These are phyloP conservation scores for Mucor mucedo DNA, from an alignment of 371 early-diverging fungal genomes.

Conservation along the genomic window DNA sequence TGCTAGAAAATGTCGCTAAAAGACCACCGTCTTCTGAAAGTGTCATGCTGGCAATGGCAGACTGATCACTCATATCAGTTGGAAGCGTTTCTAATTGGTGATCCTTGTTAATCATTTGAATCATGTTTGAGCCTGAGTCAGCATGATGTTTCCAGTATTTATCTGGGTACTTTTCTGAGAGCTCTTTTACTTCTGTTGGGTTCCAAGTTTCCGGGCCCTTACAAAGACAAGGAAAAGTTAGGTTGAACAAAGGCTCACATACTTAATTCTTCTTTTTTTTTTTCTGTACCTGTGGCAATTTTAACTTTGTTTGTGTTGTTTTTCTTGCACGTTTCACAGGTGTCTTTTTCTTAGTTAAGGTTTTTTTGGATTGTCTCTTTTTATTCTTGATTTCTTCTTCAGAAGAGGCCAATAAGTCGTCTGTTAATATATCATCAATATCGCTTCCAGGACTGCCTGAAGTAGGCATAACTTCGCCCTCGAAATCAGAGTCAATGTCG, in stretches of 20 bases:
- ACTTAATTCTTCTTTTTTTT: not conserved
- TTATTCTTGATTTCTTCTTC: conserved; percentile 13
- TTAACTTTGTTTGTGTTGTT: conserved; percentile 63
- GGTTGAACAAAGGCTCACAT: no score
- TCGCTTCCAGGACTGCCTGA: conserved; percentile 17
- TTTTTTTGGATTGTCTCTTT: conserved; percentile 13
- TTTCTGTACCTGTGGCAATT: conserved; percentile 20
- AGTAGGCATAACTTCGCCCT: conserved; percentile 2
- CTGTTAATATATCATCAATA: conserved; percentile 21
- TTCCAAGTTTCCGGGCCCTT: not conserved
- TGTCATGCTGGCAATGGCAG: conserved; percentile 75
- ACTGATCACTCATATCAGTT: conserved; percentile 55
- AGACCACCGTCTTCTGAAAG: conserved; percentile 82
- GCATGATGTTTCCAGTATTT: conserved; percentile 64
- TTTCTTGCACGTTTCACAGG: conserved; percentile 29
- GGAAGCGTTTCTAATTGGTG: conserved; percentile 63
- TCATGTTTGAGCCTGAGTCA: conserved; percentile 45
- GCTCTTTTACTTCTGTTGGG: conserved; percentile 25
- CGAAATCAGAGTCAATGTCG: conserved; percentile 26
- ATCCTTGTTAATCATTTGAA: conserved; percentile 67
- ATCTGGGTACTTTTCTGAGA: conserved; percentile 66
- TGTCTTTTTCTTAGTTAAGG: conserved; percentile 18
- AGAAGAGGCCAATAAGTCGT: conserved; percentile 20
- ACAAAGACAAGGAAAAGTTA: not conserved
- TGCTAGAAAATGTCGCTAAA: conserved; percentile 83